Evolutionary conservation across 352 stramenopile species (phyloP).

Genomic region (Halophytophthora polymorphica): DNA sequence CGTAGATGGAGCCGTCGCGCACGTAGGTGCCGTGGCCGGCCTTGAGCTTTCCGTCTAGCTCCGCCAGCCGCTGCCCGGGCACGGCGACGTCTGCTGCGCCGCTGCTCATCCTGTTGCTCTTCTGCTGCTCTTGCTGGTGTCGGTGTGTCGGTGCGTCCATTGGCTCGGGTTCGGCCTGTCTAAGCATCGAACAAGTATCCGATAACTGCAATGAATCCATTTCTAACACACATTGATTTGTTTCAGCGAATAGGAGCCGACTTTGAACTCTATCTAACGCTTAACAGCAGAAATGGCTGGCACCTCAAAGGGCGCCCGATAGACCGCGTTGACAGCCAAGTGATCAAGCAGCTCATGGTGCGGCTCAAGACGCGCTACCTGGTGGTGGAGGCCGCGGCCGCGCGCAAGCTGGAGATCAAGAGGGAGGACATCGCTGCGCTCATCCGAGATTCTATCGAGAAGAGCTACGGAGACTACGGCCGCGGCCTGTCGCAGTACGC

Average conservation of each 20-base stretch:
- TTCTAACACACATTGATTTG: too few relatives aligned
- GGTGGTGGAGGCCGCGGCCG: constrained; percentile 50
- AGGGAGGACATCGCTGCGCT: constrained; percentile 53
- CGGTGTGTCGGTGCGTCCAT: constrained; percentile 11
- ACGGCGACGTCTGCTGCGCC: constrained; percentile 33
- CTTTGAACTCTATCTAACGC: too few relatives aligned
- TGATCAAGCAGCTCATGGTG: constrained; percentile 41
- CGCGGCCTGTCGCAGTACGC: constrained; percentile 65
- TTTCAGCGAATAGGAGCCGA: too few relatives aligned
- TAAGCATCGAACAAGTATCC: too few relatives aligned
- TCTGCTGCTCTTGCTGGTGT: constrained; percentile 11
- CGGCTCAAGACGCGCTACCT: constrained; percentile 78
- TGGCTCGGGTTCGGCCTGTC: neutral
- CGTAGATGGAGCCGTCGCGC: constrained; percentile 61
- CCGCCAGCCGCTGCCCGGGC: constrained; percentile 53
- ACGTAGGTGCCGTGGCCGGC: constrained; percentile 53
- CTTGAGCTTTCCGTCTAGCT: constrained; percentile 30
- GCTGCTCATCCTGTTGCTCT: constrained; percentile 25
- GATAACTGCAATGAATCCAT: too few relatives aligned
- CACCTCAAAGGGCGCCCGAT: neutral
- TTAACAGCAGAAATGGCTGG: too few relatives aligned
- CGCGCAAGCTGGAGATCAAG: constrained; percentile 45
- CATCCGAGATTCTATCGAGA: constrained; percentile 64
- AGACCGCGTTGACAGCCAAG: neutral
- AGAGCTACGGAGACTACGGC: constrained; percentile 69